Evolutionary conservation across 805 yeast genomes (phyloP).

Genomic region (Torulaspora maleeae): DNA sequence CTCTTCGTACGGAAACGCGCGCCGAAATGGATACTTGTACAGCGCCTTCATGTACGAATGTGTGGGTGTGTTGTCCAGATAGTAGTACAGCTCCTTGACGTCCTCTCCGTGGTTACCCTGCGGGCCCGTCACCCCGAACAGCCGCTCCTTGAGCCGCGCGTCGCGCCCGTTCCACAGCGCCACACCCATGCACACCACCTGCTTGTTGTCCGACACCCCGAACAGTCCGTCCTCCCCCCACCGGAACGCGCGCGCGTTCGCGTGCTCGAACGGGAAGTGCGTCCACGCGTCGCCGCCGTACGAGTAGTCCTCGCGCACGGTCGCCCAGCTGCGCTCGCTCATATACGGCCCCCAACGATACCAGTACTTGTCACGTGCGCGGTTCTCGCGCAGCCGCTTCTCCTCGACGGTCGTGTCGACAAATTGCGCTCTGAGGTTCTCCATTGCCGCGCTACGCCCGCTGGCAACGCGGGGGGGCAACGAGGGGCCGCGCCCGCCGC

Average conservation of each 20-base stretch:
- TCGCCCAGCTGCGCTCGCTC: conserved; percentile 82
- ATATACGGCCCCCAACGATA: conserved; percentile 89
- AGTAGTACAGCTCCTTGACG: conserved; percentile 79
- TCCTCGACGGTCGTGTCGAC: conserved; percentile 35
- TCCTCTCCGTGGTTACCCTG: conserved; percentile 97
- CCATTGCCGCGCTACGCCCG: conserved; percentile 16
- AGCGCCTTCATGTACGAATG: conserved; percentile 88
- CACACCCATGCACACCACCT: conserved; percentile 66
- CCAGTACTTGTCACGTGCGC: conserved; percentile 52
- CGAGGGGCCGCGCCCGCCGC: background rate
- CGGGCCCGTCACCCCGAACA: conserved; percentile 85
- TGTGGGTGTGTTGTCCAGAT: conserved; percentile 87
- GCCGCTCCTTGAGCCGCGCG: conserved; percentile 74
- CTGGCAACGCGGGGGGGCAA: background rate
- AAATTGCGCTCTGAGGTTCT: conserved; percentile 20
- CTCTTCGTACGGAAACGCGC: conserved; percentile 71
- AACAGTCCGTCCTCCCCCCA: conserved; percentile 98
- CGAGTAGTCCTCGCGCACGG: conserved; percentile 86
- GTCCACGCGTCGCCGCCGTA: conserved; percentile 87
- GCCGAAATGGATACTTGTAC: conserved; percentile 86
- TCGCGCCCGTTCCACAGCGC: conserved; percentile 92
- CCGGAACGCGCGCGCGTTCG: conserved; percentile 72
- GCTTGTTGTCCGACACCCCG: conserved; percentile 83
- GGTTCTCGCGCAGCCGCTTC: conserved; percentile 36
- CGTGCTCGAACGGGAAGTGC: conserved; percentile 79